These are phyloP conservation scores for Rubus parviflorus DNA, from an alignment of 306 rosid genomes.

Conservation along the genomic window DNA sequence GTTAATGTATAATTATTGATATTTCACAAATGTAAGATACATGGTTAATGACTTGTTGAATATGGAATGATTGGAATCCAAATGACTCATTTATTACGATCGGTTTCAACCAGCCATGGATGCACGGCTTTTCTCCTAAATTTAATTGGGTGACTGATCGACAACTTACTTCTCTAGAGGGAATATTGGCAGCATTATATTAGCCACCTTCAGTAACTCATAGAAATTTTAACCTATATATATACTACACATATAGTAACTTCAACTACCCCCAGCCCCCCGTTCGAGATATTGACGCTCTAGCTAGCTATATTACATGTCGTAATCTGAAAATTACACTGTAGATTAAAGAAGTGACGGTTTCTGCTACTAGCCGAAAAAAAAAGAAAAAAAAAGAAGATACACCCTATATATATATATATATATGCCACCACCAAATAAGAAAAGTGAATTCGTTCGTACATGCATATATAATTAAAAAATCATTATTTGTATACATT, in stretches of 20 bases:
- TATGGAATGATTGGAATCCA: neutral
- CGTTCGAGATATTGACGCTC: neutral
- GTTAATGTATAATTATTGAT: neutral
- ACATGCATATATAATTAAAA: neutral
- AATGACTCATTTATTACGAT: neutral
- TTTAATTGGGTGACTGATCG: too few species aligned
- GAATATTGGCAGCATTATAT: neutral
- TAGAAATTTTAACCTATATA: neutral
- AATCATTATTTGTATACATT: conserved; percentile 2
- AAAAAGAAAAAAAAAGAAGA: neutral
- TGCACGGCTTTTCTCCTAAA: neutral
- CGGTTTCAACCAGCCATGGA: neutral
- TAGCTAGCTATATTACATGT: neutral
- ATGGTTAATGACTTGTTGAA: neutral
- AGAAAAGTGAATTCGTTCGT: neutral
- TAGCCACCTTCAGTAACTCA: neutral
- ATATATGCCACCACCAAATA: neutral
- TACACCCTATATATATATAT: neutral
- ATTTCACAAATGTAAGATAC: neutral
- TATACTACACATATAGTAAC: neutral
- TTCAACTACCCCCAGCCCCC: neutral
- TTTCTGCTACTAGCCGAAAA: neutral
- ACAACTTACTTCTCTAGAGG: too few species aligned
- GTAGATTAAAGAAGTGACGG: neutral
- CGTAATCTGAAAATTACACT: neutral